Conservation (phyloP, 352 stramenopile species). For the Globisporangium orthogonon region DNA sequence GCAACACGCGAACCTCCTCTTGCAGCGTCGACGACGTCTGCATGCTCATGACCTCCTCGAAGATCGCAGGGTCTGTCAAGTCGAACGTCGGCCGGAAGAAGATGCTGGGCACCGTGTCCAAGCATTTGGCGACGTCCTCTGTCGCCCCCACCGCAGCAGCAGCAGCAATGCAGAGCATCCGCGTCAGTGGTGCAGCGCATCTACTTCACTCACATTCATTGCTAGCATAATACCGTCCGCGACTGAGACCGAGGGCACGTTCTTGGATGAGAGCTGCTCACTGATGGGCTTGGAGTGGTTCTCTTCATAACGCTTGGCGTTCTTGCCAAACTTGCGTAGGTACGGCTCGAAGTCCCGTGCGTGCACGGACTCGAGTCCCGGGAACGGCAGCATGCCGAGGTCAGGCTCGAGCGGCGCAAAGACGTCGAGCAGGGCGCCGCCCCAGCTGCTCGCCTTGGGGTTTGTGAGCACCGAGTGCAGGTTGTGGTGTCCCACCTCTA, state of each 20-base stretch:
- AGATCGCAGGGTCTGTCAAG: conserved; percentile 64
- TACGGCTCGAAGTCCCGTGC: conserved; percentile 75
- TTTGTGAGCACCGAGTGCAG: conserved; percentile 83
- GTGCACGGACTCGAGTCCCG: conserved; percentile 51
- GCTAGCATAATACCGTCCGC: conserved; percentile 42
- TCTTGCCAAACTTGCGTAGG: conserved; percentile 60
- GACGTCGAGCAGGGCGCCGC: conserved; percentile 58
- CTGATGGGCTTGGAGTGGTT: conserved; percentile 73
- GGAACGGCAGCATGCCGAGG: conserved; percentile 58
- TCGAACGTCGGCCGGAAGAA: conserved; percentile 80
- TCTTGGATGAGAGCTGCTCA: conserved; percentile 79
- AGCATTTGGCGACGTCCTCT: conserved; percentile 80
- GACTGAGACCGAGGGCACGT: conserved; percentile 73
- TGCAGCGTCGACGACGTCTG: conserved; percentile 43
- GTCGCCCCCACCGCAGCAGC: not conserved
- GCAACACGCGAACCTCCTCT: conserved; percentile 36
- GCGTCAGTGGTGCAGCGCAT: not conserved
- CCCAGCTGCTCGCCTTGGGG: conserved; percentile 68
- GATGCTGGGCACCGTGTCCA: conserved; percentile 66
- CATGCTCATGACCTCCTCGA: conserved; percentile 81
- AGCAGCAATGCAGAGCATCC: not conserved
- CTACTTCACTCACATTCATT: not conserved
- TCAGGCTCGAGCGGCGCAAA: conserved; percentile 72
- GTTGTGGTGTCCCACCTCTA: conserved; percentile 73
- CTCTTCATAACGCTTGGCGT: conserved; percentile 56